These are phyloP conservation scores for Tardiomyces digboiensis DNA, from an alignment of 1,139 yeast genomes.

Conservation along the genomic window DNA sequence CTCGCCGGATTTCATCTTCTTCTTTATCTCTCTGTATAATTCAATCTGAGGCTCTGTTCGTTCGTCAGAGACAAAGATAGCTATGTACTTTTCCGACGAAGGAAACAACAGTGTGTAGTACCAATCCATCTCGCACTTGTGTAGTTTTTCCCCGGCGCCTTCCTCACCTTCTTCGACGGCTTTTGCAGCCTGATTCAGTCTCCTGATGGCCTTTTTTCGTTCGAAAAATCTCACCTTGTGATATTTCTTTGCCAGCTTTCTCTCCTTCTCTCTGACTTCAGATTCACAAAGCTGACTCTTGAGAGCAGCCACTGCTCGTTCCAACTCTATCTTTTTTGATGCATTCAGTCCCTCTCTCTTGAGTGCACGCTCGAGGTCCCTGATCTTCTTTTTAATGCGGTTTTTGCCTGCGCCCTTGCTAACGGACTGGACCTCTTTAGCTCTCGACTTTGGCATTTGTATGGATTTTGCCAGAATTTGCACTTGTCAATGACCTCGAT, in stretches of 20 bases:
- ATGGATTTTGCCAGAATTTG: neutral
- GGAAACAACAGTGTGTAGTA: conserved; percentile 79
- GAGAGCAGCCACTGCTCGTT: conserved; percentile 74
- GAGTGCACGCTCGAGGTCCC: conserved; percentile 73
- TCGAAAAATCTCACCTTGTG: conserved; percentile 95
- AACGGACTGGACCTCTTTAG: neutral
- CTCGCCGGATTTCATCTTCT: conserved; percentile 14
- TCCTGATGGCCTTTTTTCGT: conserved; percentile 74
- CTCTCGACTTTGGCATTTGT: neutral
- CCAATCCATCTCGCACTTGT: conserved; percentile 58
- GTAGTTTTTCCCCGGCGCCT: conserved; percentile 37
- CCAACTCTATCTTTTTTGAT: conserved; percentile 68
- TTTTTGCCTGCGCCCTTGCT: conserved; percentile 11
- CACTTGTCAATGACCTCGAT: neutral
- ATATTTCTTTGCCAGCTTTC: conserved; percentile 63
- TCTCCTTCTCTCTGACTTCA: conserved; percentile 40
- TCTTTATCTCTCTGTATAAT: conserved; percentile 14
- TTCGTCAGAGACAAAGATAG: conserved; percentile 49
- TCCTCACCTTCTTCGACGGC: conserved; percentile 28
- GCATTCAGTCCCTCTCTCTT: conserved; percentile 45
- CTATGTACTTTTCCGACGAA: conserved; percentile 65
- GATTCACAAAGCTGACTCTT: conserved; percentile 54
- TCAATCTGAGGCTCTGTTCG: conserved; percentile 14
- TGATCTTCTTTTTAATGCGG: conserved; percentile 57
- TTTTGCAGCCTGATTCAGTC: conserved; percentile 54